phyloP scores from a whole-genome alignment of 306 rosid species.

The Lagenaria siceraria region DNA sequence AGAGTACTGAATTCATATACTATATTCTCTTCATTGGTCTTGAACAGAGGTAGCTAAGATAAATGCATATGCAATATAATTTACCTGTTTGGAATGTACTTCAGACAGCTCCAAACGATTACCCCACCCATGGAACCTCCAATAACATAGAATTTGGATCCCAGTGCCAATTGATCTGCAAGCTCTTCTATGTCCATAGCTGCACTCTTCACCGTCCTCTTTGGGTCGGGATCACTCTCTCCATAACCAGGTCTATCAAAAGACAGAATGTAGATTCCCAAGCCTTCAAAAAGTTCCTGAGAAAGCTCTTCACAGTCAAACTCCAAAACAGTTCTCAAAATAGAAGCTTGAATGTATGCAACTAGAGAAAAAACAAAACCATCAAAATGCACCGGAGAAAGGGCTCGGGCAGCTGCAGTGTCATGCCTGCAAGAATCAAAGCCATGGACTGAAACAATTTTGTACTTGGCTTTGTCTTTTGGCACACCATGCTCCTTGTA shows the following conservation, averaged over 20 bases:
- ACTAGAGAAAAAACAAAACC: background rate
- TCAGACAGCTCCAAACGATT: conserved; percentile 58
- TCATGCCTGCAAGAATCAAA: conserved; percentile 56
- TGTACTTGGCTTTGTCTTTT: conserved; percentile 51
- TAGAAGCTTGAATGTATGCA: background rate
- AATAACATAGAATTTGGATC: conserved; percentile 56
- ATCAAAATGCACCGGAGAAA: conserved; percentile 35
- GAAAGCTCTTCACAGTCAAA: conserved; percentile 5
- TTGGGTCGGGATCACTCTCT: conserved; percentile 90
- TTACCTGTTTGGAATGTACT: conserved; percentile 79
- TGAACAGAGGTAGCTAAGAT: background rate
- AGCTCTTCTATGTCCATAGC: conserved; percentile 81
- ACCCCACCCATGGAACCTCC: conserved; percentile 81
- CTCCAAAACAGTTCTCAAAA: background rate
- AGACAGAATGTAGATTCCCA: conserved; percentile 53
- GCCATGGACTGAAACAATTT: conserved; percentile 52
- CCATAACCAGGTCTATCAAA: conserved; percentile 93
- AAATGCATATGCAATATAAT: background rate
- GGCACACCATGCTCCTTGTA: conserved; percentile 71
- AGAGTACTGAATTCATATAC: no score
- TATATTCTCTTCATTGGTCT: background rate
- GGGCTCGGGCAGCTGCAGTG: conserved; percentile 23
- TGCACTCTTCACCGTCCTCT: conserved; percentile 49
- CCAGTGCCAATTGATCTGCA: conserved; percentile 66
- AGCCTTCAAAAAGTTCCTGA: conserved; percentile 44